Evolutionary conservation across 2,329 filamentous ascomycete species (phyloP).

Genomic region (Rhinocladiella mackenziei): DNA sequence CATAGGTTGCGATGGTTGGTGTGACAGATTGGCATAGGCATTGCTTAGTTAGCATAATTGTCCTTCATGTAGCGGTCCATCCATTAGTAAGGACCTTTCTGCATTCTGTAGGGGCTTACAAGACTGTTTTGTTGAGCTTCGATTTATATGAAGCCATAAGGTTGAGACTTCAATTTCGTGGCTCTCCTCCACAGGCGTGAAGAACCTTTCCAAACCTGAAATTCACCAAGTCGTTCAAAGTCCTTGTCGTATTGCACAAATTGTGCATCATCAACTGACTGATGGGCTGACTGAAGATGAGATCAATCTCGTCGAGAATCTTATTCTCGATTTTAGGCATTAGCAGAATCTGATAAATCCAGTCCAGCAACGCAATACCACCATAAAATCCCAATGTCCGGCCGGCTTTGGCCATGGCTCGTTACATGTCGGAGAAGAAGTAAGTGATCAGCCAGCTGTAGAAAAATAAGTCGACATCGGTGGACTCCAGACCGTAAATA

Average conservation of each 20-base stretch:
- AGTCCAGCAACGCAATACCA: conserved; percentile 66
- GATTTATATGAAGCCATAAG: too few relatives aligned
- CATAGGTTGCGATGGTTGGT: conserved; percentile 1
- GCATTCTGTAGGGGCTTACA: too few relatives aligned
- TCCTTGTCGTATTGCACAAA: conserved; percentile 42
- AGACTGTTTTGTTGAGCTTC: too few relatives aligned
- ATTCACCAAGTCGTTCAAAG: conserved; percentile 43
- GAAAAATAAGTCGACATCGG: conserved; percentile 64
- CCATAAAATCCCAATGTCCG: conserved; percentile 69
- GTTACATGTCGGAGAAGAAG: conserved; percentile 68
- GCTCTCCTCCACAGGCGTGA: conserved; percentile 33
- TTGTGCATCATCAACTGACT: conserved; percentile 60
- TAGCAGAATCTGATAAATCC: conserved; percentile 63
- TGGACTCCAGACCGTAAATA: conserved; percentile 71
- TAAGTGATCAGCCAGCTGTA: conserved; percentile 70
- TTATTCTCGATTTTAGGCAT: conserved; percentile 72
- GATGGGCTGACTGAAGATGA: conserved; percentile 59
- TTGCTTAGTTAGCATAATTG: background rate
- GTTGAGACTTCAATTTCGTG: conserved; percentile 4
- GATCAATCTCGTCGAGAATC: conserved; percentile 70
- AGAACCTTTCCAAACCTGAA: conserved; percentile 48
- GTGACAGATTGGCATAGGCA: conserved; percentile 11
- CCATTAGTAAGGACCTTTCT: too few relatives aligned
- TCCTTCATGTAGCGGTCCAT: too few relatives aligned
- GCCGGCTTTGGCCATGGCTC: conserved; percentile 63